Evolutionary conservation across 2,329 filamentous ascomycete genomes (phyloP), one percentile per base, ranked within the genome.

Genomic region (Fusarium sp.): DNA sequence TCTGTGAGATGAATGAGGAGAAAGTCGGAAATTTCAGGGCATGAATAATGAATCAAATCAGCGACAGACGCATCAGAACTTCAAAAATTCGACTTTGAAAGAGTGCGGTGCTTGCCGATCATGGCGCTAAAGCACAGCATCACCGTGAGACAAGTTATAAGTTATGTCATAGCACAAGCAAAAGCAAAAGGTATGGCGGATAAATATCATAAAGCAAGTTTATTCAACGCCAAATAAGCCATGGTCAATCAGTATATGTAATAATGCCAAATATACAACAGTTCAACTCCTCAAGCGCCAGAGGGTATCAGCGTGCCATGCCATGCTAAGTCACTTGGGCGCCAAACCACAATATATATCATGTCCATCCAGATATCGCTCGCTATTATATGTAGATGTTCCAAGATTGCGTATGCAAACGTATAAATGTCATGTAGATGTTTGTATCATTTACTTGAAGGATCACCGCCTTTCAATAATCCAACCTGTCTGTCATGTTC

Each of bases 401-500:
- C 35, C 5, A 33, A 39, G 41, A 41, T 39, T 41, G 33, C 7
- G 8, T 29, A 41, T 41, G 33, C 49, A 39, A 54, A 27, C 25
- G 23, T n/a, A n/a, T n/a, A 54, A 39, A 18, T 35, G 16, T 44
- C 31, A 25, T 56, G 21, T 57, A 61, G 23, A 25, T 67, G 31
- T 60, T 55, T 7, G 54, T 45, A 45, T 54, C 51, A 75, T 76
- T 77, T 77, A 60, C 60, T 37, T 25, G 69, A 52, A 2, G 63
- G 7, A 25, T 59, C 69, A 15, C 60, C 72, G 10, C 74, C 71
- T 59, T 78, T 77, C 3, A 76, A 56, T 15, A 79, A 19, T 5
- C 77, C 80, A 4, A 78, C 69, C 18, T 74, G 70, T 35, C 66
- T 62, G 21, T 81, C 81, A 14, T 77, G 79, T 27, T 82, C 80